Evolutionary conservation across 1,284 basidiomycete species (phyloP).

Genomic region (Moesziomyces sp.): DNA sequence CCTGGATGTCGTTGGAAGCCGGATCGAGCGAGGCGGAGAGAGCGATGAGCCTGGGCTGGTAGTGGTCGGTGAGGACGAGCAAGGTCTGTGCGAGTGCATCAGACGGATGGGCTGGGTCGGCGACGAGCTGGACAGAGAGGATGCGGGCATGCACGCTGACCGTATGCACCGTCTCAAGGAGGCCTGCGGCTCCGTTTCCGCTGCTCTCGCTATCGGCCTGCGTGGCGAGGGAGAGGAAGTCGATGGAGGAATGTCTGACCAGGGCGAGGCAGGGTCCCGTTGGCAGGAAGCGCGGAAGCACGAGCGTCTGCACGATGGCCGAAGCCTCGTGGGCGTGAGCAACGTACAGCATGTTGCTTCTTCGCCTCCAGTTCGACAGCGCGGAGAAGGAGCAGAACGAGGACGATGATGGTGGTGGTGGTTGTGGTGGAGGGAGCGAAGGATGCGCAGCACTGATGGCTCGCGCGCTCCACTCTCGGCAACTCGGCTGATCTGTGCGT

Average conservation of each 20-base stretch:
- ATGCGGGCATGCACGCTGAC: conserved; percentile 44
- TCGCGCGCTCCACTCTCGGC: no score
- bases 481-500: no score
- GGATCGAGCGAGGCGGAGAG: conserved; percentile 10
- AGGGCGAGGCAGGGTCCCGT: conserved; percentile 41
- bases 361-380: no score
- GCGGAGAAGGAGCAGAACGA: no score
- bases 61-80: conserved; percentile 58
- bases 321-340: conserved; percentile 47
- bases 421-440: no score
- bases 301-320: conserved; percentile 33
- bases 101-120: neutral
- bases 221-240: conserved; percentile 35
- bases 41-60: conserved; percentile 45
- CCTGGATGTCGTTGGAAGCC: conserved; percentile 8
- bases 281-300: conserved; percentile 34
- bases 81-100: conserved; percentile 18
- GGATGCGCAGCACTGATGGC: no score
- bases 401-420: no score
- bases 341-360: conserved; percentile 42
- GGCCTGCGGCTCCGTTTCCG: conserved; percentile 7
- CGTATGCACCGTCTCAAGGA: conserved; percentile 28
- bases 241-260: conserved; percentile 45
- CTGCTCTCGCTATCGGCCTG: neutral
- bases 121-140: conserved; percentile 27